Conservation (phyloP, 495 filamentous ascomycete species). For the Daldinia concentrica region DNA sequence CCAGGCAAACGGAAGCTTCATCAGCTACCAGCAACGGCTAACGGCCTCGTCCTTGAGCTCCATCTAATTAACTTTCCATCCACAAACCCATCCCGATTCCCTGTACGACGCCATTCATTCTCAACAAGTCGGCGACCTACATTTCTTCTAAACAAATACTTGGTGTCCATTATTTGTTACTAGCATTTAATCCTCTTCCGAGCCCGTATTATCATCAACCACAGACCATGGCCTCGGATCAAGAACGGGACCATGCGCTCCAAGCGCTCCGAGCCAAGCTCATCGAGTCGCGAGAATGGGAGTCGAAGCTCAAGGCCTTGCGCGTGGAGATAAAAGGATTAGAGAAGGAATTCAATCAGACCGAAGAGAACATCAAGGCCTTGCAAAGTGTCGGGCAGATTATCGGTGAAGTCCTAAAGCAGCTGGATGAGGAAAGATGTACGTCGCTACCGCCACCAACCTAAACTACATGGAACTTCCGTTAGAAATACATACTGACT, state of each 20-base stretch:
- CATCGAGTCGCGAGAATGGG: conserved; percentile 96
- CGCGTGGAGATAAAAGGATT: conserved; percentile 94
- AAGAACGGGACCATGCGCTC: conserved; percentile 83
- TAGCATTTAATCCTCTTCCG: conserved; percentile 8
- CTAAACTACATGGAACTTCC: neutral
- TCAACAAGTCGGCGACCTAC: neutral
- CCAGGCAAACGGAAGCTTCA: conserved; percentile 44
- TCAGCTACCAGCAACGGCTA: conserved; percentile 34
- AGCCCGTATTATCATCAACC: conserved; percentile 13
- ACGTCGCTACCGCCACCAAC: conserved; percentile 48
- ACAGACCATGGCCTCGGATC: conserved; percentile 54
- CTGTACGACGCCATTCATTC: neutral
- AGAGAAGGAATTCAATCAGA: conserved; percentile 93
- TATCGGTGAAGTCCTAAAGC: conserved; percentile 98
- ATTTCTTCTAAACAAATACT: neutral
- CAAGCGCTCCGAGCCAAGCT: conserved; percentile 91
- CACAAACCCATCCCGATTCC: neutral
- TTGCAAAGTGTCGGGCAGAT: conserved; percentile 99
- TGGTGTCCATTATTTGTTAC: neutral
- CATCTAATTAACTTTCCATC: conserved; percentile 28
- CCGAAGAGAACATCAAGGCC: conserved; percentile 99
- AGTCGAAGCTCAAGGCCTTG: conserved; percentile 92
- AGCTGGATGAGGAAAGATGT: conserved; percentile 99
- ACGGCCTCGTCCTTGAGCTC: conserved; percentile 30
- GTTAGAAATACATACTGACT: conserved; percentile 12